phyloP scores from a whole-genome alignment of 2,329 filamentous ascomycete genomes.

The Byssothecium circinans region DNA sequence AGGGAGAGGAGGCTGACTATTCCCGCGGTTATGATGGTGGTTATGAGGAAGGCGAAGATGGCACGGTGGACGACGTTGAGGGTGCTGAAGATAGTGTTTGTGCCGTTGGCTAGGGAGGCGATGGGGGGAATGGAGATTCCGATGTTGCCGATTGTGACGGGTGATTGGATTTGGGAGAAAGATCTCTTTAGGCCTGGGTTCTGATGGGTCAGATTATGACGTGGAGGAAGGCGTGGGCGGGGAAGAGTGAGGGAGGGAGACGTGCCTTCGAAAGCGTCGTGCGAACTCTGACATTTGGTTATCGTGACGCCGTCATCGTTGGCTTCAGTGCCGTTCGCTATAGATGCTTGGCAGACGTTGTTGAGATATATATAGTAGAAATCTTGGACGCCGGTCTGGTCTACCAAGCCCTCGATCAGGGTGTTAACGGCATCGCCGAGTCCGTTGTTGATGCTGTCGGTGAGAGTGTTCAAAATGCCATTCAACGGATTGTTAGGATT shows the following conservation, averaged over 20 bases:
- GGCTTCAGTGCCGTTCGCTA: neutral
- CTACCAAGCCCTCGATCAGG: slow-evolving; percentile 9
- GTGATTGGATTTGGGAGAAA: slow-evolving; percentile 10
- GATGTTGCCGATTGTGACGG: slow-evolving; percentile 16
- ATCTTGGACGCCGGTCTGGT: slow-evolving; percentile 9
- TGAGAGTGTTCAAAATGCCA: slow-evolving; percentile 12
- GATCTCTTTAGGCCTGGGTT: slow-evolving; percentile 13
- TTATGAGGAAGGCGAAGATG: slow-evolving; percentile 21
- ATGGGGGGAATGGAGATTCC: slow-evolving; percentile 20
- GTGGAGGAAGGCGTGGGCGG: neutral
- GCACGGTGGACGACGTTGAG: slow-evolving; percentile 10
- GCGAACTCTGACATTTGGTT: slow-evolving; percentile 15
- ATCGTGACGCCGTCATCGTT: slow-evolving; percentile 4
- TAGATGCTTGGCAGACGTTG: slow-evolving; percentile 14
- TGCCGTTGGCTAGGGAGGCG: slow-evolving; percentile 8
- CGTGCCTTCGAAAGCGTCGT: slow-evolving; percentile 9
- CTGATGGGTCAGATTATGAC: neutral
- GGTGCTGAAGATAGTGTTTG: slow-evolving; percentile 5
- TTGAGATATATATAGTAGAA: slow-evolving; percentile 19
- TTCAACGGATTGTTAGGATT: slow-evolving; percentile 13
- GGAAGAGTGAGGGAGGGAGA: too few relatives aligned
- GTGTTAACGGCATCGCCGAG: slow-evolving; percentile 13
- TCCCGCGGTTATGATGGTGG: slow-evolving; percentile 15
- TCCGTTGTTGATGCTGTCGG: slow-evolving; percentile 13
- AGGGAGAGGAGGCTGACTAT: slow-evolving; percentile 14